Conservation (phyloP, 2,329 filamentous ascomycete species). For the Phoma herbarum region DNA sequence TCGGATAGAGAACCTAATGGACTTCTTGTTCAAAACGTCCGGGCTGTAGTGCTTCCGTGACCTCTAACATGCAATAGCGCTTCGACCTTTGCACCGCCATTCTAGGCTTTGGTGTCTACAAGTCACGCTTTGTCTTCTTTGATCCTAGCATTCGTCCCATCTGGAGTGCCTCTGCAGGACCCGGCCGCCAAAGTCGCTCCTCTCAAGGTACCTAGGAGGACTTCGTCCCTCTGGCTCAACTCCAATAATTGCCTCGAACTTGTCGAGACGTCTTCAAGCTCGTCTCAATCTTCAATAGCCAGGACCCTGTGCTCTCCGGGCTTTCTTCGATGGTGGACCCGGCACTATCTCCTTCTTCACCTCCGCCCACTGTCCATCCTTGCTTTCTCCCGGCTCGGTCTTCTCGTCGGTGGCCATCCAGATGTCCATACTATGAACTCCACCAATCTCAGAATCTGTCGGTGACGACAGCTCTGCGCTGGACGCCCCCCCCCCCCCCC, state of each 20-base stretch:
- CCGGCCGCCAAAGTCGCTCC: background rate
- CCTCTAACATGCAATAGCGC: background rate
- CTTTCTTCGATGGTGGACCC: background rate
- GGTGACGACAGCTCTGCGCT: constrained; percentile 9
- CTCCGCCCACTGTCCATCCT: background rate
- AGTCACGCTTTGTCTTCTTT: background rate
- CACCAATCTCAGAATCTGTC: background rate
- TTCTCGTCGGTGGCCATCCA: constrained; percentile 6
- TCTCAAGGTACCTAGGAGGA: background rate
- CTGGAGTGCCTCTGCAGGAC: background rate
- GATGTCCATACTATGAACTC: background rate
- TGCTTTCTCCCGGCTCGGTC: background rate
- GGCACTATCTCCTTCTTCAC: background rate
- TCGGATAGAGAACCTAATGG: background rate
- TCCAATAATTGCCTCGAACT: background rate
- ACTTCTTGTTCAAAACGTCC: background rate
- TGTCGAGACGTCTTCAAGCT: background rate
- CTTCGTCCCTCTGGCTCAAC: background rate
- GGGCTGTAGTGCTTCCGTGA: background rate
- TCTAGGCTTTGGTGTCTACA: background rate
- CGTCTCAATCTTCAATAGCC: background rate
- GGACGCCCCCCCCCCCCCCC: background rate
- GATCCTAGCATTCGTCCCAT: background rate
- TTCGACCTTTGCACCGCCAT: background rate
- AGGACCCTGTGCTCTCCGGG: background rate